These are phyloP conservation scores for Fusarium poae DNA, from an alignment of 2,329 filamentous ascomycete species.

Conservation along the genomic window DNA sequence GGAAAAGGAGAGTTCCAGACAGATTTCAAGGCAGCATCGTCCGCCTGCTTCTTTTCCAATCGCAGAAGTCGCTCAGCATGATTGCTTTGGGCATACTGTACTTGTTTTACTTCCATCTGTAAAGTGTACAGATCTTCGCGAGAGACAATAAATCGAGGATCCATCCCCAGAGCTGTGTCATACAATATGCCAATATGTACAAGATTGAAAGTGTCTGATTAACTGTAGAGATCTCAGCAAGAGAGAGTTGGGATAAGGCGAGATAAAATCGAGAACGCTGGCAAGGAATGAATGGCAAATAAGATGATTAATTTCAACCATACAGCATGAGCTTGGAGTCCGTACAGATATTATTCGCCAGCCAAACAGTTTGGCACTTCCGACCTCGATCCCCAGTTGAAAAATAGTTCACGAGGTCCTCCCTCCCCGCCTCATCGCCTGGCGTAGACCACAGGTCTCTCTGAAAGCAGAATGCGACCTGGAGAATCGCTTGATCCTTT, in stretches of 20 bases:
- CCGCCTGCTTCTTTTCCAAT: slow-evolving; percentile 75
- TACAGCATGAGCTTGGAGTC: slow-evolving; percentile 32
- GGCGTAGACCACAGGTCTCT: slow-evolving; percentile 48
- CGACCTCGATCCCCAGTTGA: slow-evolving; percentile 53
- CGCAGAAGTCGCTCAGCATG: slow-evolving; percentile 72
- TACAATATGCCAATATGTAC: not conserved
- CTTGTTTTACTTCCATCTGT: slow-evolving; percentile 78
- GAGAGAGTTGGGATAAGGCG: slow-evolving; percentile 2
- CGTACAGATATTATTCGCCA: slow-evolving; percentile 13
- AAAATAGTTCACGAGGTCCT: slow-evolving; percentile 55
- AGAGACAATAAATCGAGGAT: slow-evolving; percentile 70
- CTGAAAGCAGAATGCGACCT: slow-evolving; percentile 39
- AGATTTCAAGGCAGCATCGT: slow-evolving; percentile 79
- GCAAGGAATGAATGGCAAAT: slow-evolving; percentile 24
- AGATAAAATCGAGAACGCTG: slow-evolving; percentile 16
- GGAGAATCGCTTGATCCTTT: slow-evolving; percentile 26
- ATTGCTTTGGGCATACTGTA: slow-evolving; percentile 72
- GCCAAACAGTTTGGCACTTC: slow-evolving; percentile 38
- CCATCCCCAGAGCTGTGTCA: slow-evolving; percentile 64
- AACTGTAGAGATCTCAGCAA: not conserved
- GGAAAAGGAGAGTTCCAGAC: slow-evolving; percentile 96
- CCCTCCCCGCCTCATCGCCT: slow-evolving; percentile 62
- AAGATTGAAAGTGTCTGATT: slow-evolving; percentile 6
- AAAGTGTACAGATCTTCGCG: slow-evolving; percentile 76
- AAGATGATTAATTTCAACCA: slow-evolving; percentile 18